Base-by-base conservation (phyloP, 352 stramenopile species). In the Globisporangium barbulae region DNA sequence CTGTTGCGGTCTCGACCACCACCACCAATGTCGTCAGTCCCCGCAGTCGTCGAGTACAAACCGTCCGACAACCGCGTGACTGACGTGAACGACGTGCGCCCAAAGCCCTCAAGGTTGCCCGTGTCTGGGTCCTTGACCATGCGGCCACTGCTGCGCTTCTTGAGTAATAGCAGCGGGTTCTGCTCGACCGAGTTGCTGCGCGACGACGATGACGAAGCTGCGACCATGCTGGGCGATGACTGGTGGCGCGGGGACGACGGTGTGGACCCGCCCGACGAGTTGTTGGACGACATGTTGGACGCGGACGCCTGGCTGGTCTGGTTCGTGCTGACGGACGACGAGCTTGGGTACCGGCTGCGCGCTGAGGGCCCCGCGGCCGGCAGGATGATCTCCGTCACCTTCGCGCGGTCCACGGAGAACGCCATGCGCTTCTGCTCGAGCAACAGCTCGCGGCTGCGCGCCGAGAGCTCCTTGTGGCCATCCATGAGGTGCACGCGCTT, bases 401-500 rank as follows among this genome's bases (percentile, higher is more conserved):
- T 88, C 1, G 88, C 88, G 7, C 88, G 83, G 63, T 93, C 85
- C 4, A 77, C 87, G 0, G 85, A 93, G 62, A 96, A 93, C 3
- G 86, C 83, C 73, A 95, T 87, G 42, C 86, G 86, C 71, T 94
- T 91, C 52, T 96, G 89, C 69, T 96, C 89, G 10, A 96, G 78
- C 52, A 96, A 53, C 25, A 94, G 64, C 65, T 96, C 89, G 7
- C 83, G 83, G 31, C 82, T 88, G 21, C 78, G 74, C 33, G 86
- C 79, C 7, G 83, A 94, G 3, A 96, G 69, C 22, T 92, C 83
- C 66, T 94, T 94, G 72, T 96, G 89, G 17, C 89, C 87, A 28
- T 90, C 81, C 86, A 96, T 94, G 59, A 95, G 80, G 48, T 92
- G 81, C 39, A 96, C 78, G 22, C 85, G 85, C 70, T 93, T 96